These are phyloP conservation scores for Monosporascus sp. DNA, from an alignment of 2,329 filamentous ascomycete species.

Conservation along the genomic window DNA sequence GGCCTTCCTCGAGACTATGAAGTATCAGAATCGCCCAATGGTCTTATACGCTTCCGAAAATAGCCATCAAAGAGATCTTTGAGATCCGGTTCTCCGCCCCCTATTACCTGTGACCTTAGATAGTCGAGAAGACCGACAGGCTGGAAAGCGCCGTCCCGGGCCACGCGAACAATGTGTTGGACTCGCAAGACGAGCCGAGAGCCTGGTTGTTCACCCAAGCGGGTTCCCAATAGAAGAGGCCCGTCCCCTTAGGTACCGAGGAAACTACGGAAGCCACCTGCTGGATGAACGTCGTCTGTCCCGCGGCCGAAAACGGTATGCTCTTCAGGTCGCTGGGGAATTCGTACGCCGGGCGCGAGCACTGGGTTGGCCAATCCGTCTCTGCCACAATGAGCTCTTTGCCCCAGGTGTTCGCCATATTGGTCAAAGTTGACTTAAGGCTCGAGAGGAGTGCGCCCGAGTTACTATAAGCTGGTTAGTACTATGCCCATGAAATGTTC, in stretches of 20 bases:
- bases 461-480: constrained; percentile 28
- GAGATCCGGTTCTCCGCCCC: not conserved
- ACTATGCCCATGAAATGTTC: not conserved
- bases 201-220: constrained; percentile 63
- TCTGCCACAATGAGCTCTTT: constrained; percentile 68
- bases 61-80: not conserved
- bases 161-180: constrained; percentile 58
- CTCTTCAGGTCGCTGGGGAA: constrained; percentile 56
- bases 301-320: constrained; percentile 59
- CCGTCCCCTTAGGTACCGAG: constrained; percentile 48
- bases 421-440: constrained; percentile 50
- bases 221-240: constrained; percentile 71
- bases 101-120: constrained; percentile 26
- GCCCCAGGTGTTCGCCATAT: constrained; percentile 56
- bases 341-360: constrained; percentile 49
- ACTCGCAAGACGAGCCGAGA: constrained; percentile 60
- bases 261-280: constrained; percentile 53
- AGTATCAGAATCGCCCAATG: not conserved
- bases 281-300: constrained; percentile 59
- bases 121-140: constrained; percentile 48
- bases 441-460: constrained; percentile 51
- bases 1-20: not conserved
- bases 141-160: constrained; percentile 52
- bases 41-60: not conserved
- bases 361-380: constrained; percentile 64